Percentiles rank a stretch among this genome's conserved stretches.
Evolutionary conservation across 768 basidiomycete genomes (phyloP).

Genomic region (Boletus edulis): DNA sequence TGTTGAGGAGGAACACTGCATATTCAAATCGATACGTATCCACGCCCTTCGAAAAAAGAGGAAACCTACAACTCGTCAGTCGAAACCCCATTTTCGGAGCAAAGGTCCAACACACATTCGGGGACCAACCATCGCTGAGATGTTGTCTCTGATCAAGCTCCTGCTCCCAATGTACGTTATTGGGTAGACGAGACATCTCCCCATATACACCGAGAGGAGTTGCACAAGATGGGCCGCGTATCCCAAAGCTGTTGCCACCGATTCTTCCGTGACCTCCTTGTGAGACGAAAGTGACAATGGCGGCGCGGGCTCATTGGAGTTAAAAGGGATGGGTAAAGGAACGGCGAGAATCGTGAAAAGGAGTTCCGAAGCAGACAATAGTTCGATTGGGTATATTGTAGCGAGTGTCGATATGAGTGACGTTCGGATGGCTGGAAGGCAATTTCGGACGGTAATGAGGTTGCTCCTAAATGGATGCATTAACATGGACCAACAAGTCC

Average conservation of each 20-base stretch:
- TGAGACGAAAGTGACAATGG: conserved; percentile 66
- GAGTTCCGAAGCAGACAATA: conserved; percentile 79
- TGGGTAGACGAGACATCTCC: conserved; percentile 79
- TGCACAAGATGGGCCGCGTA: conserved; percentile 87
- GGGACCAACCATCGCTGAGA: conserved; percentile 94
- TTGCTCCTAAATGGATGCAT: conserved; percentile 39
- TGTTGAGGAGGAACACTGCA: conserved; percentile 94
- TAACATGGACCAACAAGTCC: conserved; percentile 14
- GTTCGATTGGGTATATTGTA: conserved; percentile 85
- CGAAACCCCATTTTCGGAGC: neutral
- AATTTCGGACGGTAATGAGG: conserved; percentile 45
- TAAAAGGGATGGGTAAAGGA: conserved; percentile 86
- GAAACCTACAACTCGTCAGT: conserved; percentile 63
- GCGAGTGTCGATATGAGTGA: conserved; percentile 70
- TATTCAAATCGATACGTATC: conserved; percentile 98
- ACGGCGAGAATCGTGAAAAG: conserved; percentile 84
- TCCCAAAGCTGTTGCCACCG: conserved; percentile 85
- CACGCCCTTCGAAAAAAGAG: conserved; percentile 90
- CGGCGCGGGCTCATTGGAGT: conserved; percentile 76
- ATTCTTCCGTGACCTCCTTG: conserved; percentile 78
- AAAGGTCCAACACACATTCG: conserved; percentile 65
- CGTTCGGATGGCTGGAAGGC: conserved; percentile 53
- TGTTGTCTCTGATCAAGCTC: conserved; percentile 88
- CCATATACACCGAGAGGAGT: conserved; percentile 75
- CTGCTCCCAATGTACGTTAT: conserved; percentile 88